Percentiles rank a stretch among this genome's conserved stretches.
Conservation (phyloP, 2,329 filamentous ascomycete genomes). For the Phialophora chinensis region DNA sequence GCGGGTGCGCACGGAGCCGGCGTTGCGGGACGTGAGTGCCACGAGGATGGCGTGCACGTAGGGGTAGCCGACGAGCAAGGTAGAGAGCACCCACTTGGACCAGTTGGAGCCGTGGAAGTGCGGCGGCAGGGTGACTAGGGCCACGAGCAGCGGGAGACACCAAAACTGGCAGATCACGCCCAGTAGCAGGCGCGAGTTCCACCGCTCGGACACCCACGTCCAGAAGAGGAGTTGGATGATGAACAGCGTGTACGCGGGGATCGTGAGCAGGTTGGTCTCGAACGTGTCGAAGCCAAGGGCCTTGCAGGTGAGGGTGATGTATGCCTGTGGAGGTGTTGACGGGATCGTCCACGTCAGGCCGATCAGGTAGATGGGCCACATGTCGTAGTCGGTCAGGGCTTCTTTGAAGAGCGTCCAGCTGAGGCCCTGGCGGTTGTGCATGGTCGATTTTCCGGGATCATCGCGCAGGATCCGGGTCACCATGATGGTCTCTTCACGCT, state of each 20-base stretch:
- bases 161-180: slow-evolving; percentile 62
- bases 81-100: slow-evolving; percentile 60
- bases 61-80: slow-evolving; percentile 59
- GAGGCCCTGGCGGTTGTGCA: slow-evolving; percentile 66
- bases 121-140: slow-evolving; percentile 61
- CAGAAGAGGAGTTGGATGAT: slow-evolving; percentile 63
- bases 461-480: slow-evolving; percentile 66
- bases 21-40: slow-evolving; percentile 66
- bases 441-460: slow-evolving; percentile 64
- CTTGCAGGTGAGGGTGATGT: slow-evolving; percentile 65
- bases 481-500: slow-evolving; percentile 65
- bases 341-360: slow-evolving; percentile 63
- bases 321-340: slow-evolving; percentile 55
- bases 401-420: slow-evolving; percentile 64
- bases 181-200: slow-evolving; percentile 56
- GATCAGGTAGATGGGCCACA: slow-evolving; percentile 64
- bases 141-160: slow-evolving; percentile 64
- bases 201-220: slow-evolving; percentile 58
- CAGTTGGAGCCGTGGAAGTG: slow-evolving; percentile 55
- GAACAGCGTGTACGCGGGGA: slow-evolving; percentile 63
- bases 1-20: slow-evolving; percentile 65
- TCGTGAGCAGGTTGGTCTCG: slow-evolving; percentile 67
- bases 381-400: slow-evolving; percentile 63
- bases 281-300: slow-evolving; percentile 65
- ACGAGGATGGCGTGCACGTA: slow-evolving; percentile 67